Evolutionary conservation across 805 yeast genomes (phyloP), one percentile per base, ranked within the genome.

Genomic region (Ogataea nakhonphanomensis): DNA sequence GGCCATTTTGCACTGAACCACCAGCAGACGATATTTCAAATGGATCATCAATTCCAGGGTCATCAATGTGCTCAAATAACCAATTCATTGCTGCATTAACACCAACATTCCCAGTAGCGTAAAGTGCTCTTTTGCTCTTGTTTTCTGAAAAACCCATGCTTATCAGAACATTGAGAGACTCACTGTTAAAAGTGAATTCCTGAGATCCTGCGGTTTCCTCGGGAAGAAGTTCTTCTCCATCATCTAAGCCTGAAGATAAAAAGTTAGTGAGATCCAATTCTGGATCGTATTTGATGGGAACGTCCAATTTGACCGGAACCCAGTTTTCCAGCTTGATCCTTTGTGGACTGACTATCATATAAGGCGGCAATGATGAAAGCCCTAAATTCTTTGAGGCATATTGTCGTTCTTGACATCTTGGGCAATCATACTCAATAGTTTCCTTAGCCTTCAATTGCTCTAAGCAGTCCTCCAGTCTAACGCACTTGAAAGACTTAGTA

Each of bases 11-110:
- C 11, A 35, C 10, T 10, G 23, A 3, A 30, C 3, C 44, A 39
- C 4, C 41, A 25, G 14, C 41, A 39, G 63, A 53, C 1, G 20
- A 17, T 4, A 17, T 17, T 17, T 49, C 62, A 17, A 84, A 69
- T 1, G 86, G 83, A 6, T 64, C 78, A 58, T 90, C 95, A 31
- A 90, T 74, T 53, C 77, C 84, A 1, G 80, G 58, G 59, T 87
- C 96, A 17, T 90, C 97, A 81, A 88, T 78, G 55, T 90, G 95
- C 14, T 74, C 84, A 55, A 93, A 82, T 5, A 93, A 58, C 95
- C 97, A 87, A 51, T 87, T 85, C 84, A 85, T 80, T 0, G 97
- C 96, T 5, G 71, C 71, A 48, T 91, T 97, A 0, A 58, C 47
- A 31, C 61, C 66, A 0, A 61, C 49, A 51, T 89, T 89, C 0